These are phyloP conservation scores for Trebouxia gelatinosa DNA, from an alignment of 163 green algal species.

Conservation along the genomic window DNA sequence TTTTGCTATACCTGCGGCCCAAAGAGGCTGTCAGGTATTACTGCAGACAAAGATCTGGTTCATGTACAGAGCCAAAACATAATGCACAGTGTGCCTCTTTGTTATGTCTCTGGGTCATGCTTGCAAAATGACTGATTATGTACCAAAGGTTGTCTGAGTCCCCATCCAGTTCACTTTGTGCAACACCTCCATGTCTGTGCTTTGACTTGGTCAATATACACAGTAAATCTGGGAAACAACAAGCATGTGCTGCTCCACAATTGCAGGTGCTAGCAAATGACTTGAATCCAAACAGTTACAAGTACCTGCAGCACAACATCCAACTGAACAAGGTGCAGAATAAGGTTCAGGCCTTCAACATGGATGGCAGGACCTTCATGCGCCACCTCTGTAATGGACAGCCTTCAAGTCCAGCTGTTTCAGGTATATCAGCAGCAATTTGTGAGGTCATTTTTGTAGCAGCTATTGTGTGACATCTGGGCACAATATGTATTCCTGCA, in stretches of 20 bases:
- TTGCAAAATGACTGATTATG: no score
- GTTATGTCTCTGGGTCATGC: no score
- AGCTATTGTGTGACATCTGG: background rate
- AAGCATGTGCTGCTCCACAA: no score
- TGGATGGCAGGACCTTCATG: constrained; percentile 89
- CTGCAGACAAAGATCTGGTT: background rate
- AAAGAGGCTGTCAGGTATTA: constrained; percentile 68
- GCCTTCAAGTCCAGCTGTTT: background rate
- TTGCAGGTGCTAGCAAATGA: constrained; percentile 95
- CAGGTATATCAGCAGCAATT: background rate
- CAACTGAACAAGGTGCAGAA: constrained; percentile 75
- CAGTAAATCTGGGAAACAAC: no score
- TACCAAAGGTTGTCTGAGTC: no score
- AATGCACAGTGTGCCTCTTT: no score
- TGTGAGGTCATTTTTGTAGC: no score
- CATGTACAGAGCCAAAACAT: background rate
- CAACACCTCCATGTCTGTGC: no score
- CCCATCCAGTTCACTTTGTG: no score
- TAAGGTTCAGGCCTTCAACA: constrained; percentile 70
- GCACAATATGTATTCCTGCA: no score
- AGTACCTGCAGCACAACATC: constrained; percentile 82
- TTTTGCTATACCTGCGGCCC: constrained; percentile 92
- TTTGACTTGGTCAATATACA: no score
- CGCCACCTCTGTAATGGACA: constrained; percentile 31
- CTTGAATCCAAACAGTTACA: constrained; percentile 85